phyloP scores from a whole-genome alignment of 139 green algal species.

The Volvox africanus region DNA sequence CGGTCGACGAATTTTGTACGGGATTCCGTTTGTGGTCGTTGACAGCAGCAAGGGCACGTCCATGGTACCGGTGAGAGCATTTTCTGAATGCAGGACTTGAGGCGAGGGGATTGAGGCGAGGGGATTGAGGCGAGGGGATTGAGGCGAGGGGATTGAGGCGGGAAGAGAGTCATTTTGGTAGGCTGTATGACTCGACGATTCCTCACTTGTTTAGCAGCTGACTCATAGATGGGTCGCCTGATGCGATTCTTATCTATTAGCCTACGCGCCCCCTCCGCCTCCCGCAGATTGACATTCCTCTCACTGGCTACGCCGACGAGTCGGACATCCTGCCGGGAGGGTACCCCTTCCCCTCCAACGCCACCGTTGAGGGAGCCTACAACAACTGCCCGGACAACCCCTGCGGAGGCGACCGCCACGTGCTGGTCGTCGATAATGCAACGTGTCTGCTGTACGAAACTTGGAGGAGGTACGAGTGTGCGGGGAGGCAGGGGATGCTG shows the following conservation, averaged over 20 bases:
- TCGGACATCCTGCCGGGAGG: not conserved
- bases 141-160: no score
- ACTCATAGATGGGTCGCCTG: no score
- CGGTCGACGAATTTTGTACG: slow-evolving; percentile 36
- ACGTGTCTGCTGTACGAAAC: slow-evolving; percentile 60
- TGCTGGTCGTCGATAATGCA: slow-evolving; percentile 55
- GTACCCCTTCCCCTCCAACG: slow-evolving; percentile 41
- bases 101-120: no score
- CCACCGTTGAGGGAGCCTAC: slow-evolving; percentile 49
- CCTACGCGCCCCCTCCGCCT: no score
- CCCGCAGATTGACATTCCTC: slow-evolving; percentile 9
- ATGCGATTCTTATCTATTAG: no score
- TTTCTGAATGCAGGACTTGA: no score
- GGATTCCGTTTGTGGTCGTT: slow-evolving; percentile 33
- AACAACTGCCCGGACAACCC: slow-evolving; percentile 26
- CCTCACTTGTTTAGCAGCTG: no score
- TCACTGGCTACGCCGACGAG: slow-evolving; percentile 7
- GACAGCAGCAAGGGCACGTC: slow-evolving; percentile 32
- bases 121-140: no score
- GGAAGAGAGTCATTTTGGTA: no score
- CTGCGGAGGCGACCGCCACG: slow-evolving; percentile 54
- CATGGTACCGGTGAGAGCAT: slow-evolving; percentile 31
- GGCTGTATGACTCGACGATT: no score
- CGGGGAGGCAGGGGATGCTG: not conserved
- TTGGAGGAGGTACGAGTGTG: slow-evolving; percentile 1